Evolutionary conservation across 2,329 filamentous ascomycete genomes (phyloP).

Genomic region (Mollisiaceae sp.): DNA sequence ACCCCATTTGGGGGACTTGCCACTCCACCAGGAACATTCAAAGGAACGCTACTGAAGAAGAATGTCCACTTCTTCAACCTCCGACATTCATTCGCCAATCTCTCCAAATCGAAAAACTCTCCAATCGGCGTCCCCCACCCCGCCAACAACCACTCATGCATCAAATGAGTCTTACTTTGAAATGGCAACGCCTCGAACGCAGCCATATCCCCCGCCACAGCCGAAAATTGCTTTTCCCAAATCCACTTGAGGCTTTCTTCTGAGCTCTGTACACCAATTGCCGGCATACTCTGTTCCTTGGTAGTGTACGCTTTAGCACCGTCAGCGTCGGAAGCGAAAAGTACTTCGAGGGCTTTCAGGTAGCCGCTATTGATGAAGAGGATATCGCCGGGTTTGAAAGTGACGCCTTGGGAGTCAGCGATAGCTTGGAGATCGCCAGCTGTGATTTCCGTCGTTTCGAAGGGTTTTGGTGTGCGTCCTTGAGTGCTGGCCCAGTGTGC

Average conservation of each 20-base stretch:
- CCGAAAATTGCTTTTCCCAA: conserved; percentile 52
- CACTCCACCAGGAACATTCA: conserved; percentile 51
- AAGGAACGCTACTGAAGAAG: conserved; percentile 63
- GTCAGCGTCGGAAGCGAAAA: conserved; percentile 31
- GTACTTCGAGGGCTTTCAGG: conserved; percentile 40
- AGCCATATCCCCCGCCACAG: conserved; percentile 50
- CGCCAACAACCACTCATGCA: conserved; percentile 51
- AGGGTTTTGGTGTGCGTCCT: conserved; percentile 60
- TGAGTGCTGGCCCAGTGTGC: conserved; percentile 59
- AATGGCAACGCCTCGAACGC: conserved; percentile 51
- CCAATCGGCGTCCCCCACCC: conserved; percentile 59
- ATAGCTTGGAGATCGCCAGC: conserved; percentile 43
- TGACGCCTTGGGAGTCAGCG: conserved; percentile 42
- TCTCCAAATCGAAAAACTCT: conserved; percentile 54
- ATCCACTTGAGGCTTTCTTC: conserved; percentile 48
- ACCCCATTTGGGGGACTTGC: conserved; percentile 41
- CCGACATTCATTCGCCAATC: conserved; percentile 54
- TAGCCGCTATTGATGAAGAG: conserved; percentile 48
- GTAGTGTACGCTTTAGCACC: conserved; percentile 35
- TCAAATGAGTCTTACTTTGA: conserved; percentile 20
- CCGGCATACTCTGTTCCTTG: conserved; percentile 20
- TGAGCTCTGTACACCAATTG: conserved; percentile 46
- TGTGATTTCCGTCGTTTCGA: conserved; percentile 46
- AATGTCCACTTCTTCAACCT: conserved; percentile 61
- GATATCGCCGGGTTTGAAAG: conserved; percentile 46